Evolutionary conservation across 768 basidiomycete genomes (phyloP), one percentile per base, ranked within the genome.

Genomic region (Lactarius sp.): DNA sequence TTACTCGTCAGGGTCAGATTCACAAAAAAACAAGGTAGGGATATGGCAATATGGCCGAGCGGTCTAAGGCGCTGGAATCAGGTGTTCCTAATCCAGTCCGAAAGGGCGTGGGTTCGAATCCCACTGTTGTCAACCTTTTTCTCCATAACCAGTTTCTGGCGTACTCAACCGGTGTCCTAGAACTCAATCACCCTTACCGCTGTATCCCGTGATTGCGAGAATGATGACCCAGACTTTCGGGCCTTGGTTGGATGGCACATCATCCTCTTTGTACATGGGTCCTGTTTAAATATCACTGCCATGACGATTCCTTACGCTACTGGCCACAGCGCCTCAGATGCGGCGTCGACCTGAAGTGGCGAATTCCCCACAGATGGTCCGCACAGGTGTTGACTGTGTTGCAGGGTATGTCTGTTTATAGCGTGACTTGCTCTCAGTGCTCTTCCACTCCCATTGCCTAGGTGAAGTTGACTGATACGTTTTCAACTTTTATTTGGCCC

Each of bases 91-190:
- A 67, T 67, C 66, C 65, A 66, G 66, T 67, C 66, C 66, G 66
- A 77, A 77, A 77, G 76, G 76, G 78, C 78, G 78, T 77, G 78
- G 77, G 78, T 79, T 79, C 77, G 76, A 79, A 78, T 78, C 78
- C 77, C 78, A 76, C 77, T 76, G 74, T 73, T 71, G 67, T 72
- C 71, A 73, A 58, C 1, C 20, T 36, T 60, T 65, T 50, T 51
- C 42, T 22, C 18, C 14, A 31, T 14, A 36, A 46, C 36, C 6
- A 7, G 10, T 7, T 37, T 37, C 36, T 37, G 27, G 27, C 27
- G 27, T 27, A 27, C 1, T 27, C 27, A 27, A 3, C 27, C 27
- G 27, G 27, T 2, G 27, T 27, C 22, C 2, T 27, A 27, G 22
- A 27, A 27, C 22, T 27, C 22, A 27, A 2, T 27, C 22, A 27